A percentile compares a stretch with the other conserved stretches of the same genome.
Evolutionary conservation across 768 basidiomycete genomes (phyloP).

Genomic region (Terana coerulea): DNA sequence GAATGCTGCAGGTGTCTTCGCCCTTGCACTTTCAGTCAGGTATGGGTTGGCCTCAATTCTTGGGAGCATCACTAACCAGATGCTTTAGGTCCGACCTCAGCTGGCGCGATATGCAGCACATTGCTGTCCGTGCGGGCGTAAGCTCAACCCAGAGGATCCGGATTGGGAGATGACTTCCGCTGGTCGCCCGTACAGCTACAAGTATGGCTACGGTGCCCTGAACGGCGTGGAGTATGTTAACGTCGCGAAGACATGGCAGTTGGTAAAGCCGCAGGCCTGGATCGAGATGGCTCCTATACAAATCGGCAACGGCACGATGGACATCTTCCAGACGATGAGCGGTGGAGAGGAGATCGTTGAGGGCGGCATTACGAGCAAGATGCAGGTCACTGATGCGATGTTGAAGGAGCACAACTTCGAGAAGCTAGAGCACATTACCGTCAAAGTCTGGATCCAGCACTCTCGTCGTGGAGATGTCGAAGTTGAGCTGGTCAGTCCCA

Average conservation of each 20-base stretch:
- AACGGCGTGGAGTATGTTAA: constrained; percentile 81
- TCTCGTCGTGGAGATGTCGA: constrained; percentile 86
- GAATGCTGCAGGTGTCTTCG: constrained; percentile 91
- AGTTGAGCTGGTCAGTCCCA: constrained; percentile 83
- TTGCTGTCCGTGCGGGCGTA: constrained; percentile 75
- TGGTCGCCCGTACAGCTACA: constrained; percentile 77
- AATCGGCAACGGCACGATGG: constrained; percentile 57
- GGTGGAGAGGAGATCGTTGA: constrained; percentile 65
- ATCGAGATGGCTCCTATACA: constrained; percentile 71
- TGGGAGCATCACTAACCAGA: not conserved
- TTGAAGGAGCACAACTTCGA: constrained; percentile 78
- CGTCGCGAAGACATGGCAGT: constrained; percentile 75
- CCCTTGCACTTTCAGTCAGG: constrained; percentile 80
- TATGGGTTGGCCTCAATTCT: constrained; percentile 2
- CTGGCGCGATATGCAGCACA: constrained; percentile 95
- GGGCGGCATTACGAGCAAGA: constrained; percentile 61
- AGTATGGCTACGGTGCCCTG: constrained; percentile 91
- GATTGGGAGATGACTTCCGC: constrained; percentile 86
- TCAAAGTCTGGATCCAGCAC: constrained; percentile 93
- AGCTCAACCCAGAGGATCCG: constrained; percentile 84
- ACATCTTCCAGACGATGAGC: constrained; percentile 44
- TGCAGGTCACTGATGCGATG: constrained; percentile 64
- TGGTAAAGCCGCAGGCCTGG: constrained; percentile 95
- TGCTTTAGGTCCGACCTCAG: constrained; percentile 77
- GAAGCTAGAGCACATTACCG: constrained; percentile 85